Percentiles rank a stretch among this genome's conserved stretches.
Conservation (phyloP, 352 stramenopile genomes). For the Globisporangium middletonii region DNA sequence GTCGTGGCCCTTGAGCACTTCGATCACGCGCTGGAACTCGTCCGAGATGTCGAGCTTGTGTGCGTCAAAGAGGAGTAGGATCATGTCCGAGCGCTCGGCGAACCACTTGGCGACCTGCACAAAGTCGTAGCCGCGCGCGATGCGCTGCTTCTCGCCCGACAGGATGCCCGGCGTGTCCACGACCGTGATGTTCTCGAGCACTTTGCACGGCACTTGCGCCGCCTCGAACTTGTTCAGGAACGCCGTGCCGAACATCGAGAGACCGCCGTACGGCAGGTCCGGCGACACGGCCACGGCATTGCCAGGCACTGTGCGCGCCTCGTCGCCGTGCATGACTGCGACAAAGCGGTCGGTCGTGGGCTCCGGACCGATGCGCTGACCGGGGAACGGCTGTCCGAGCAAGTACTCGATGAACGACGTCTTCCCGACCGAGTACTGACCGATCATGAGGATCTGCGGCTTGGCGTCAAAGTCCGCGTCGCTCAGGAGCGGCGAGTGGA, state of each 20-base stretch:
- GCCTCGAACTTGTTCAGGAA: constrained; percentile 99
- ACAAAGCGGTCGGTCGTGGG: constrained; percentile 98
- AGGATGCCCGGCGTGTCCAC: constrained; percentile 98
- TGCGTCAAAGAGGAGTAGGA: constrained; percentile 99
- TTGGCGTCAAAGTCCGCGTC: constrained; percentile 97
- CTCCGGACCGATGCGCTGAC: constrained; percentile 96
- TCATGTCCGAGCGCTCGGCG: constrained; percentile 95
- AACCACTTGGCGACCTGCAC: constrained; percentile 90
- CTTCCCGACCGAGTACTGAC: constrained; percentile 98
- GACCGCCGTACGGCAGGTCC: constrained; percentile 90
- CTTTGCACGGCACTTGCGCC: constrained; percentile 89
- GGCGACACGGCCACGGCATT: constrained; percentile 95
- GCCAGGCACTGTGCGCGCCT: constrained; percentile 95
- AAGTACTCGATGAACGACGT: constrained; percentile 97
- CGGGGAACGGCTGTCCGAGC: constrained; percentile 95
- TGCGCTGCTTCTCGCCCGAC: constrained; percentile 97
- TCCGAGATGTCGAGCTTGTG: constrained; percentile 99
- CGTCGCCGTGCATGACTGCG: constrained; percentile 96
- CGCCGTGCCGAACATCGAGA: constrained; percentile 96
- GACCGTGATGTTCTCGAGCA: constrained; percentile 95
- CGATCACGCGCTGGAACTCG: constrained; percentile 97
- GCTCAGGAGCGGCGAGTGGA: constrained; percentile 90
- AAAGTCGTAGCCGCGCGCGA: constrained; percentile 97
- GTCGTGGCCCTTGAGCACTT: constrained; percentile 94
- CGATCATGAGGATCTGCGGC: constrained; percentile 96